These are phyloP conservation scores for Neostapfia colusana DNA, from an alignment of 176 grass and related monocot genomes.

Conservation along the genomic window DNA sequence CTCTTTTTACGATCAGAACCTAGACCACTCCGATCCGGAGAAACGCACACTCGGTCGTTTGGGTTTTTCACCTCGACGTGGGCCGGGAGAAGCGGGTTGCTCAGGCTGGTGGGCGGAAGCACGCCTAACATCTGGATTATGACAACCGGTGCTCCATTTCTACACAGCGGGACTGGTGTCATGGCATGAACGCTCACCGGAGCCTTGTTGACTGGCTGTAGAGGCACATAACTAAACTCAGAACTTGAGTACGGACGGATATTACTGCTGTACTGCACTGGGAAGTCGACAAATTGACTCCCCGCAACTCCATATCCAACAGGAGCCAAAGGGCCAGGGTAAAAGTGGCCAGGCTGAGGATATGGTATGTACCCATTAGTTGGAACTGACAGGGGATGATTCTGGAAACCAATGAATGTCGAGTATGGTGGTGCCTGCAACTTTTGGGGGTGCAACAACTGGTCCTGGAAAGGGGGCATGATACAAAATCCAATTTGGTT, in stretches of 20 bases:
- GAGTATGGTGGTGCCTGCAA: conserved; percentile 46
- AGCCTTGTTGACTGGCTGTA: conserved; percentile 41
- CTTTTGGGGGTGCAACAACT: neutral
- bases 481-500: conserved; percentile 25
- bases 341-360: conserved; percentile 59
- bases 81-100: too few relatives aligned
- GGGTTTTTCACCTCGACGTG: too few relatives aligned
- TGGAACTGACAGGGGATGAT: conserved; percentile 45
- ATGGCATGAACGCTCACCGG: conserved; percentile 29
- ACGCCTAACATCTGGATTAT: too few relatives aligned
- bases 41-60: too few relatives aligned
- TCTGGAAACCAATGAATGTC: conserved; percentile 54
- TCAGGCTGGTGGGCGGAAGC: too few relatives aligned
- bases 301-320: conserved; percentile 47
- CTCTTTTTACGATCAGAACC: too few relatives aligned
- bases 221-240: conserved; percentile 48
- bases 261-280: conserved; percentile 51
- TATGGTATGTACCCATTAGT: conserved; percentile 62
- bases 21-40: too few relatives aligned
- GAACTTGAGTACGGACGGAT: conserved; percentile 51
- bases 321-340: conserved; percentile 42
- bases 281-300: conserved; percentile 43
- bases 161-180: conserved; percentile 1
- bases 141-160: conserved; percentile 27
- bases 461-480: conserved; percentile 28